Conservation (phyloP, 805 yeast genomes). For the Lipomyces anomalus region DNA sequence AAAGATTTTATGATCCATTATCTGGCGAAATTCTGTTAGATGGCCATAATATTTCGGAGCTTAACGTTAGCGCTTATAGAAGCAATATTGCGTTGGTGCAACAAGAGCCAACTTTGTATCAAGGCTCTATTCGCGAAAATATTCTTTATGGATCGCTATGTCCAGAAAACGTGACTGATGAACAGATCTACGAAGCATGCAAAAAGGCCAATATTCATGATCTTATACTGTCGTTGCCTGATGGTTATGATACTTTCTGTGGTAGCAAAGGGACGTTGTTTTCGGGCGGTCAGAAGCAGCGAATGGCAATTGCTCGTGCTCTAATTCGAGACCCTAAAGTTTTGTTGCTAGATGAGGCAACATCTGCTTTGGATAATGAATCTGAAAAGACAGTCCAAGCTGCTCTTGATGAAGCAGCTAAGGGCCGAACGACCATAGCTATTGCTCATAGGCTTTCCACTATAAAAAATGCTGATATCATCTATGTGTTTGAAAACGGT, state of each 20-base stretch:
- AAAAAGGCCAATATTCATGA: conserved; percentile 47
- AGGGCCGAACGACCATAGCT: conserved; percentile 61
- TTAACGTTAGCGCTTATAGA: conserved; percentile 48
- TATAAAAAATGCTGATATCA: conserved; percentile 47
- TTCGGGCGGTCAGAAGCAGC: conserved; percentile 62
- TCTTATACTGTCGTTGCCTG: conserved; percentile 49
- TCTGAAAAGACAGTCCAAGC: conserved; percentile 63
- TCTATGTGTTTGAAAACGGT: conserved; percentile 53
- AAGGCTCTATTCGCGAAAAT: conserved; percentile 73
- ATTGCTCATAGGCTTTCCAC: conserved; percentile 71
- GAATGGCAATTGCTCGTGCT: conserved; percentile 60
- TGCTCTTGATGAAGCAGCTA: conserved; percentile 55
- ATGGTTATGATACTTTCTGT: conserved; percentile 48
- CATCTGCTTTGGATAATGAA: conserved; percentile 48
- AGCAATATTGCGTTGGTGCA: conserved; percentile 55
- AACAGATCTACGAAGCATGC: conserved; percentile 40
- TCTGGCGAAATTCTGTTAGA: conserved; percentile 48
- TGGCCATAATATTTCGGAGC: conserved; percentile 43
- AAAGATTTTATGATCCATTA: conserved; percentile 48
- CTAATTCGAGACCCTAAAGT: conserved; percentile 51
- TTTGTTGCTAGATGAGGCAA: conserved; percentile 54
- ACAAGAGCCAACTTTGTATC: conserved; percentile 58
- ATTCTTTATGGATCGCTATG: conserved; percentile 43
- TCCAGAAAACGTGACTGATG: conserved; percentile 32
- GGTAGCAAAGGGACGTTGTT: conserved; percentile 46